Base-by-base conservation (phyloP, 2,329 filamentous ascomycete species). In the Ceratocystis harringtonii region DNA sequence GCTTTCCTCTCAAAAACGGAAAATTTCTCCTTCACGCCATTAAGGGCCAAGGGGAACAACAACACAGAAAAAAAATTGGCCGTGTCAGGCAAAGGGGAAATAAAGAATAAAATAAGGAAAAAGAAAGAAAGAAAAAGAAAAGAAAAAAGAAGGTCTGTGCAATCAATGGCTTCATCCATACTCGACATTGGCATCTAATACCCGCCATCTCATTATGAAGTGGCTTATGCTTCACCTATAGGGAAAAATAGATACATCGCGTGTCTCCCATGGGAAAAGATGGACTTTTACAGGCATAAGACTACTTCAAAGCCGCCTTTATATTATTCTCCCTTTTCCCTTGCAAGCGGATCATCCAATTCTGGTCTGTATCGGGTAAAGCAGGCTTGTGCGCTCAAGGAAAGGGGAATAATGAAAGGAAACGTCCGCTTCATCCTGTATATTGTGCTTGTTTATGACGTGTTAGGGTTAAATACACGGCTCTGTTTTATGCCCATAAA, bases 151-250 rank as follows among this genome's bases (percentile, higher is more conserved):
- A 32, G 36, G 43, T 48, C 22, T 19, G 43, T 30, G 43, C 43
- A 28, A 17, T 48, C 41, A 62, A 62, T n/a, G 25, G 60, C 36
- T 62, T 32, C 32, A 32, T 45, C 36, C 25, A 44, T 44, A 28
- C n/a, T n/a, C 36, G 4, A 58, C 55, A 58, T 36, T 58, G 55
- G 55, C 55, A 58, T 36, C 55, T 30, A 58, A 58, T 58, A 58
- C 32, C 55, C 55, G 55, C 28, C 55, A 58, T 25, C 48, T 6
- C n/a, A 52, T 52, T 19, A 52, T 52, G 48, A n/a, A 32, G 28
- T 28, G 48, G 48, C 48, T 52, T 52, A 41, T 41, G 10, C 36
- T 52, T 52, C 22, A 50, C 48, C 48, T 50, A n/a, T 25, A 22
- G 19, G 36, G 12, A 41, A 41, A 41, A 41, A 15, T 41, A 41